Evolutionary conservation across 2,329 filamentous ascomycete genomes (phyloP).

Genomic region (Hyphodiscus sp.): DNA sequence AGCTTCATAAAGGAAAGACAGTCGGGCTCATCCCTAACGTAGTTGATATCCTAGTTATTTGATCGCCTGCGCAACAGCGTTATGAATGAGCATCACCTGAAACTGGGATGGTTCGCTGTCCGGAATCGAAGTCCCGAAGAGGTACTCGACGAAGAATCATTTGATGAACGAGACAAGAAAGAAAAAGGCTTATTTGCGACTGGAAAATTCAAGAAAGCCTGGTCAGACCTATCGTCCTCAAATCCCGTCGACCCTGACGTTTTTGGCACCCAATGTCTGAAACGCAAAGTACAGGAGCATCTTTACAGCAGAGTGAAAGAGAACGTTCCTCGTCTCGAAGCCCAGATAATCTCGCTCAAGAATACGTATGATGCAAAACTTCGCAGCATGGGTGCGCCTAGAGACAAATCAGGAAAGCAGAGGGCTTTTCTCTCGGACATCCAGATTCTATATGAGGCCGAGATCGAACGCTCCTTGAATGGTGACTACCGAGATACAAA

Average conservation of each 20-base stretch:
- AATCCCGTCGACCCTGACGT: slow-evolving; percentile 5
- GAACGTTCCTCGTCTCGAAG: slow-evolving; percentile 4
- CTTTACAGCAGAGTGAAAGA: slow-evolving; percentile 7
- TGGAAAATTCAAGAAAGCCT: slow-evolving; percentile 5
- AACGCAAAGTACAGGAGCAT: slow-evolving; percentile 1
- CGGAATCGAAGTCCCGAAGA: slow-evolving; percentile 8
- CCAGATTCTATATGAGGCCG: slow-evolving; percentile 6
- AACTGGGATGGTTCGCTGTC: slow-evolving; percentile 11
- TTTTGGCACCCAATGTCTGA: slow-evolving; percentile 3
- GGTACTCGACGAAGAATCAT: slow-evolving; percentile 1
- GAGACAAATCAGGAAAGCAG: slow-evolving; percentile 3
- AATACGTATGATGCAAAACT: not conserved
- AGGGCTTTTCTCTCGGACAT: slow-evolving; percentile 4
- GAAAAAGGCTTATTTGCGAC: slow-evolving; percentile 4
- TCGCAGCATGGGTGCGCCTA: slow-evolving; percentile 4
- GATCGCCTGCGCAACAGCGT: slow-evolving; percentile 2
- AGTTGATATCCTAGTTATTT: slow-evolving; percentile 4
- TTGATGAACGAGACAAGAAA: slow-evolving; percentile 6
- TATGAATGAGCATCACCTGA: slow-evolving; percentile 5
- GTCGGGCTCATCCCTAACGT: not conserved
- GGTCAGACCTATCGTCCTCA: not conserved
- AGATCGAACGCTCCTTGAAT: slow-evolving; percentile 5
- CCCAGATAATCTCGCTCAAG: slow-evolving; percentile 4
- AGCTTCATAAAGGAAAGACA: not conserved
- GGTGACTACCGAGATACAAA: slow-evolving; percentile 6